Evolutionary conservation across 306 rosid genomes (phyloP).

Genomic region (Quercus dentata): DNA sequence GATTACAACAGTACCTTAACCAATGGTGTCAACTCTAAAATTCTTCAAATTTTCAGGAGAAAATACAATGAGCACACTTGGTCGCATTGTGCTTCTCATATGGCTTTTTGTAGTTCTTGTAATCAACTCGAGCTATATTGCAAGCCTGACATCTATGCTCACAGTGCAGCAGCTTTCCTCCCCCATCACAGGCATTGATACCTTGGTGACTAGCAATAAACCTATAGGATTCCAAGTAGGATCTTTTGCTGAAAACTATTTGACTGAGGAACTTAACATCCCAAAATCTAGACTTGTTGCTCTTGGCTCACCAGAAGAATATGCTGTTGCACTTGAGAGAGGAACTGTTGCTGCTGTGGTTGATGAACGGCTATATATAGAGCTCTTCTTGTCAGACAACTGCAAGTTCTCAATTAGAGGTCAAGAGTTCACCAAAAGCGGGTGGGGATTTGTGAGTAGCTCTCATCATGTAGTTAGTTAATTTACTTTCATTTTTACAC

Average conservation of each 20-base stretch:
- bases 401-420: conserved; percentile 41
- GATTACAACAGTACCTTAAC: neutral
- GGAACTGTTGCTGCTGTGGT: conserved; percentile 50
- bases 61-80: conserved; percentile 36
- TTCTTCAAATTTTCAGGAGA: conserved; percentile 41
- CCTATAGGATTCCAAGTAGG: conserved; percentile 54
- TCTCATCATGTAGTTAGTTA: neutral
- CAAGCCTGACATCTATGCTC: conserved; percentile 50
- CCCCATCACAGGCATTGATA: conserved; percentile 46
- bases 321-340: conserved; percentile 36
- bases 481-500: neutral
- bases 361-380: conserved; percentile 45
- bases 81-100: conserved; percentile 36
- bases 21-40: neutral
- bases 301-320: conserved; percentile 53
- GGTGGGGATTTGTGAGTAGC: conserved; percentile 59
- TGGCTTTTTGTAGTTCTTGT: conserved; percentile 52
- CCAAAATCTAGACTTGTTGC: conserved; percentile 42
- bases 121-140: conserved; percentile 53
- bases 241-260: conserved; percentile 43
- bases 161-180: conserved; percentile 45
- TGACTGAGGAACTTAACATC: conserved; percentile 36
- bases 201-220: conserved; percentile 35
- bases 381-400: conserved; percentile 45
- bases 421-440: conserved; percentile 45